phyloP scores from a whole-genome alignment of 768 basidiomycete genomes.

The Russula griseocarnosa region DNA sequence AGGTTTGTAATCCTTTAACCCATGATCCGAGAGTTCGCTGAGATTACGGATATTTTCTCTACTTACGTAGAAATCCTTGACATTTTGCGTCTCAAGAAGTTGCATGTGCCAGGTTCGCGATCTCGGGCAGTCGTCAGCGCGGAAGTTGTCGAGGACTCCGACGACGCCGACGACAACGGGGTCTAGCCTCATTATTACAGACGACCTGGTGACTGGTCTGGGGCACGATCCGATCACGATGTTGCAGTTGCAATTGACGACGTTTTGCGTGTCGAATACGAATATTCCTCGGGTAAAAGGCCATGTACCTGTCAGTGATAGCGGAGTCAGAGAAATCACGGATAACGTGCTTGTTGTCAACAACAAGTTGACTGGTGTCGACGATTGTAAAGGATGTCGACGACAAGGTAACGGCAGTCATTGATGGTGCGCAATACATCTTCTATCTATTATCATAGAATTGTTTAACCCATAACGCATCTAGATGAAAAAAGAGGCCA shows the following conservation, averaged over 20 bases:
- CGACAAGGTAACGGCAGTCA: too few relatives aligned
- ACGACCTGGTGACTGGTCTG: not conserved
- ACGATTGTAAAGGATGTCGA: too few relatives aligned
- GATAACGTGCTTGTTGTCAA: too few relatives aligned
- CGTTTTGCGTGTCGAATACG: not conserved
- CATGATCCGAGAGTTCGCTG: not conserved
- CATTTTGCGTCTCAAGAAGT: slow-evolving; percentile 70
- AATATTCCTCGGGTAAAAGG: not conserved
- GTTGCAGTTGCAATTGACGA: not conserved
- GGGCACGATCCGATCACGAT: not conserved
- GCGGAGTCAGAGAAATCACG: too few relatives aligned
- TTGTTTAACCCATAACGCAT: too few relatives aligned
- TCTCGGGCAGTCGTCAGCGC: slow-evolving; percentile 35
- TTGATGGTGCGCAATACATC: too few relatives aligned
- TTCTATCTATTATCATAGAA: too few relatives aligned
- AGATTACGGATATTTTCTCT: slow-evolving; percentile 18
- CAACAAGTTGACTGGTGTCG: too few relatives aligned
- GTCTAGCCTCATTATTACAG: not conserved
- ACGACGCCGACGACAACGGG: slow-evolving; percentile 23
- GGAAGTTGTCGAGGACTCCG: slow-evolving; percentile 36
- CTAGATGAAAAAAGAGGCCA: too few relatives aligned
- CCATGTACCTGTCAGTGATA: not conserved
- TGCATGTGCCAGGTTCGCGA: slow-evolving; percentile 45
- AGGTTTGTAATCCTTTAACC: slow-evolving; percentile 44
- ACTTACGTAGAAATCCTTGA: slow-evolving; percentile 66